Evolutionary conservation across 179 eudicot species (phyloP), one percentile per base, ranked within the genome.

Genomic region (Beta corolliflora): DNA sequence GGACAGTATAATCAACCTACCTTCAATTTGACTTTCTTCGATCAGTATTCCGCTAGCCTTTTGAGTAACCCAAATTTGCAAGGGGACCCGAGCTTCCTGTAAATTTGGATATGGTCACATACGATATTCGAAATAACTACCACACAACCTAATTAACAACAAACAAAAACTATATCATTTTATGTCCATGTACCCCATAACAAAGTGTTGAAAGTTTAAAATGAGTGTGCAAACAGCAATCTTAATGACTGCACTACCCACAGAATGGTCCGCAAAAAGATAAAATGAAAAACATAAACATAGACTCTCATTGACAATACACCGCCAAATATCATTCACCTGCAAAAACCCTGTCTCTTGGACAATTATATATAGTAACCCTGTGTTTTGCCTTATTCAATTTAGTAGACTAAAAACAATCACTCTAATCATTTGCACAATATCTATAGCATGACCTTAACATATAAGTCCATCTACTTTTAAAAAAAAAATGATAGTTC

Each of bases 11-110:
- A n/a, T 25, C 56, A 76, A 71, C 87, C 83, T 79, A 97, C 98
- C 97, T 85, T 90, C 92, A 71, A 48, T 82, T 41, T 81, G 86
- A 81, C 77, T 86, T 77, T 89, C 97, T 85, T 97, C 97, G 85
- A 63, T 77, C 46, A 83, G 77, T 84, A 91, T 79, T 75, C 93
- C 98, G 85, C 85, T 91, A 64, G 83, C 83, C 79, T 89, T 90
- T 88, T 93, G 92, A 77, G 92, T 87, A 81, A 95, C 94, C 99
- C 99, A 94, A 85, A 97, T 84, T 85, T 97, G 98, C 87, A 97
- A 80, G 11, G 97, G 95, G 86, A 90, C 82, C 77, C 97, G 91
- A 46, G 91, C 85, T 89, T 97, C 99, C 98, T 97, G 90, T 68
- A 79, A 81, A 73, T 81, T 76, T 64, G 70, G 84, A 76, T 46